These are phyloP conservation scores for Limonium bicolor DNA, from an alignment of 148 eudicot genomes.

Conservation along the genomic window DNA sequence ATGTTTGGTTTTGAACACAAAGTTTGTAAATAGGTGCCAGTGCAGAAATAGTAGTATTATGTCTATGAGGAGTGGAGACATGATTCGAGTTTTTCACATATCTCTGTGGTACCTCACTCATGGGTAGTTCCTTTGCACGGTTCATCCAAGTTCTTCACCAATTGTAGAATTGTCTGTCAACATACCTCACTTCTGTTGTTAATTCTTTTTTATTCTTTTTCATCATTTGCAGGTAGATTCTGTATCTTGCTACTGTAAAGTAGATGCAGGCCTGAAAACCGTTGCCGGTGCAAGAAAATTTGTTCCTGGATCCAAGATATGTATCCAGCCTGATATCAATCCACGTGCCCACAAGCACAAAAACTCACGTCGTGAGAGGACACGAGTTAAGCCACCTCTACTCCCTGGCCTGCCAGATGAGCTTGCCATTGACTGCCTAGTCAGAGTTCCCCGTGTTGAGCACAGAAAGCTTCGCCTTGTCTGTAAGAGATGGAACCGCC, in stretches of 20 bases:
- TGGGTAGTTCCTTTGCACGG: neutral
- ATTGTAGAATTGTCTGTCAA: neutral
- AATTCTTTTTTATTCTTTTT: neutral
- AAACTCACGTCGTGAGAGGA: slow-evolving; percentile 50
- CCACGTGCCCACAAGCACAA: slow-evolving; percentile 35
- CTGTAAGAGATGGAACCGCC: slow-evolving; percentile 83
- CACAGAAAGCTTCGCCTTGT: slow-evolving; percentile 68
- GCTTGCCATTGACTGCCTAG: slow-evolving; percentile 83
- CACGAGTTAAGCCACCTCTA: slow-evolving; percentile 49
- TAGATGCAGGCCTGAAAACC: slow-evolving; percentile 70
- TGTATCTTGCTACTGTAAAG: slow-evolving; percentile 74
- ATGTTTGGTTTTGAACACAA: too few relatives aligned
- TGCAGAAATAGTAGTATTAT: too few relatives aligned
- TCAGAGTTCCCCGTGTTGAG: slow-evolving; percentile 67
- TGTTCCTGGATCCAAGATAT: slow-evolving; percentile 70
- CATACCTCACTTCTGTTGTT: neutral
- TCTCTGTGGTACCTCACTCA: neutral
- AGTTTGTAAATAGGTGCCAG: too few relatives aligned
- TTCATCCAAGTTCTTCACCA: neutral
- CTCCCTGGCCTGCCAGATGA: slow-evolving; percentile 88
- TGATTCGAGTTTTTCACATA: neutral
- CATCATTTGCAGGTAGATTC: slow-evolving; percentile 57
- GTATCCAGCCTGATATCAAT: slow-evolving; percentile 62
- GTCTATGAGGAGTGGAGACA: too few relatives aligned
- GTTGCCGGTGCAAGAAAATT: slow-evolving; percentile 67